Base-by-base conservation (phyloP, 331 rosid species). In the Rosa hybrid region DNA sequence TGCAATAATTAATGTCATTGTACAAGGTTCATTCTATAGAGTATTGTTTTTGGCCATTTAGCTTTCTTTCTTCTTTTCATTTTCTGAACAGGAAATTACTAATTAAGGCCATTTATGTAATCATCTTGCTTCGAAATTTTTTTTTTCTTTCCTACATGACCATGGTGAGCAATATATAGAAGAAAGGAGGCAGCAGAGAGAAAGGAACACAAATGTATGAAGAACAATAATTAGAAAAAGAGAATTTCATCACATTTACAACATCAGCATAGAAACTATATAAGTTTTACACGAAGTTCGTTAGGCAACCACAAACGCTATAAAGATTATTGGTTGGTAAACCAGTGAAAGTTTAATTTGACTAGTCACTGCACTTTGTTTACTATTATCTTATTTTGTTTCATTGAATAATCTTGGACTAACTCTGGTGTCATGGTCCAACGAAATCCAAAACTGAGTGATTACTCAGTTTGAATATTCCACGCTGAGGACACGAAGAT, bases 401-500 rank as follows among this genome's bases (percentile, higher is more conserved):
- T 49, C 14, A 49, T 51, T 51, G n/a, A 53, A 4, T 57, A 2
- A 20, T 57, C 45, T 34, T 27, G 70, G 45, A 27, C 70, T 34
- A 64, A 23, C 30, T 54, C 5, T 30, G 42, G 20, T 63, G 69
- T 60, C 68, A 23, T 62, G 7, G 8, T 49, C n/a, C 68, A 39
- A 14, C 10, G 3, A 75, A 42, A 12, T 56, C 69, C 57, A 18
- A 7, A 77, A 34, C 9, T 18, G 7, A 34, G 71, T 34, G 46
- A 54, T 18, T 2, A 54, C 2, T 41, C 49, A 68, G 27, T 68
- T 68, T 68, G 73, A 68, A 68, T 46, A 68, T 68, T 68, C 73
- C 73, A 41, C 27, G 30, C 51, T 68, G 30, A 68, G 46, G 46
- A 14, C 45, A 34, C 4, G 1, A 4, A 57, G 49, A 71, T 41